Evolutionary conservation across 768 basidiomycete species (phyloP).

Genomic region (Tylopilus balloui): DNA sequence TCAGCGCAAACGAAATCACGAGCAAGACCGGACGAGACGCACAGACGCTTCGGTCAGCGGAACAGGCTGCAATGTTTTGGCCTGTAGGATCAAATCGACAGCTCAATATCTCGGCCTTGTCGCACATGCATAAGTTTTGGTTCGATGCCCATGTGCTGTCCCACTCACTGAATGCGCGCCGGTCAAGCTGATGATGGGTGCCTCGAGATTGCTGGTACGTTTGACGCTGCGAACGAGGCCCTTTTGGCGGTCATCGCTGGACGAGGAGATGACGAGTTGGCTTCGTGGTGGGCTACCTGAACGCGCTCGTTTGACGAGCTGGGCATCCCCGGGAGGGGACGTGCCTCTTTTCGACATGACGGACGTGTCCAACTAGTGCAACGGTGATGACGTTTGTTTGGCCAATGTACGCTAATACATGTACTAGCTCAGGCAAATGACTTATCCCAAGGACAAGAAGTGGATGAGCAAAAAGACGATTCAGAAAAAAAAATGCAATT

Average conservation of each 20-base stretch:
- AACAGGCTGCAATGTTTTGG: slow-evolving; percentile 89
- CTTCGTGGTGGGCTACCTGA: slow-evolving; percentile 49
- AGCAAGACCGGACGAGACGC: slow-evolving; percentile 31
- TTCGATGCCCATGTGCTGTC: neutral
- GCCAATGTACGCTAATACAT: no score
- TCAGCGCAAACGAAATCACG: neutral
- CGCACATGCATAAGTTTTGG: neutral
- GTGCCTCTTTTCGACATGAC: slow-evolving; percentile 68
- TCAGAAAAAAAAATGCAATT: no score
- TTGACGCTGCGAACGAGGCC: slow-evolving; percentile 81
- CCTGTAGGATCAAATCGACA: slow-evolving; percentile 94
- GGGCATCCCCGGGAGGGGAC: slow-evolving; percentile 50
- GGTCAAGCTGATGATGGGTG: slow-evolving; percentile 87
- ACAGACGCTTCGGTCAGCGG: slow-evolving; percentile 88
- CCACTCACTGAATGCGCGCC: slow-evolving; percentile 79
- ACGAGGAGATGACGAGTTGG: slow-evolving; percentile 75
- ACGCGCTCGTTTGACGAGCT: slow-evolving; percentile 60
- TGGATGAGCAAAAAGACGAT: no score
- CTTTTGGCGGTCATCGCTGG: slow-evolving; percentile 67
- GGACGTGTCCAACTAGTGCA: neutral
- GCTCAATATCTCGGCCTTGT: slow-evolving; percentile 79
- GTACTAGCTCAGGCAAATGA: no score
- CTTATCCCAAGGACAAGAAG: no score
- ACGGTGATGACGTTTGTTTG: no score
- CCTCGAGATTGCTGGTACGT: slow-evolving; percentile 88